Evolutionary conservation across 2,329 filamentous ascomycete genomes (phyloP).

Genomic region (Colletotrichum tofieldiae): DNA sequence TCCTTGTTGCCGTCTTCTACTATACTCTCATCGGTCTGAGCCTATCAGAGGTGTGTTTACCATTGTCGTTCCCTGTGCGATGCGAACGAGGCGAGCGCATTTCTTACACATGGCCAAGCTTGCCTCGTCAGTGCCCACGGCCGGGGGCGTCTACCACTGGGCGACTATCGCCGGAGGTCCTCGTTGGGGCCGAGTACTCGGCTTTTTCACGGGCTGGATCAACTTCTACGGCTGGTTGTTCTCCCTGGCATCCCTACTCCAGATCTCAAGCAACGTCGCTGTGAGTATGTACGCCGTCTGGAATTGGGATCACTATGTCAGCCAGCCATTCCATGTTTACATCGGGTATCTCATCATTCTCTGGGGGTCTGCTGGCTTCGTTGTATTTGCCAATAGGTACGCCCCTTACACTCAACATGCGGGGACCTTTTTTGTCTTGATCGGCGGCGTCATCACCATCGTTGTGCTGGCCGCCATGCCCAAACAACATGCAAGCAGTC

Average conservation of each 20-base stretch:
- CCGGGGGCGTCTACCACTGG: conserved; percentile 75
- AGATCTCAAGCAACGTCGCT: conserved; percentile 72
- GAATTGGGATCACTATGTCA: conserved; percentile 65
- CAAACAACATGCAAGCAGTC: conserved; percentile 62
- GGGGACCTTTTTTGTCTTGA: conserved; percentile 70
- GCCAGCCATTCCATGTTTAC: conserved; percentile 72
- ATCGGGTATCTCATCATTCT: conserved; percentile 70
- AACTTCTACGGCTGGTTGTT: conserved; percentile 76
- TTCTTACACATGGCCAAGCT: conserved; percentile 56
- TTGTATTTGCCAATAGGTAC: conserved; percentile 71
- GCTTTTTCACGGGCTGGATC: conserved; percentile 64
- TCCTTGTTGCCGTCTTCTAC: conserved; percentile 60
- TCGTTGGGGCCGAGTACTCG: conserved; percentile 66
- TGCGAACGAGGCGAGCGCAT: neutral
- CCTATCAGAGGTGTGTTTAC: conserved; percentile 55
- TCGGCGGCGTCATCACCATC: conserved; percentile 68
- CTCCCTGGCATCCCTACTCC: conserved; percentile 71
- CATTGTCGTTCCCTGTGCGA: neutral
- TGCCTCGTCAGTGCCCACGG: conserved; percentile 73
- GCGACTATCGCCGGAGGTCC: conserved; percentile 71
- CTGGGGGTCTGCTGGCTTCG: conserved; percentile 66
- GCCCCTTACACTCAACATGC: conserved; percentile 67
- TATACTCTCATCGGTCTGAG: conserved; percentile 60
- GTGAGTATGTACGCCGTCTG: conserved; percentile 75
- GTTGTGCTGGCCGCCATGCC: conserved; percentile 70